phyloP scores from a whole-genome alignment of 805 yeast species.

The Candida ascalaphidarum region DNA sequence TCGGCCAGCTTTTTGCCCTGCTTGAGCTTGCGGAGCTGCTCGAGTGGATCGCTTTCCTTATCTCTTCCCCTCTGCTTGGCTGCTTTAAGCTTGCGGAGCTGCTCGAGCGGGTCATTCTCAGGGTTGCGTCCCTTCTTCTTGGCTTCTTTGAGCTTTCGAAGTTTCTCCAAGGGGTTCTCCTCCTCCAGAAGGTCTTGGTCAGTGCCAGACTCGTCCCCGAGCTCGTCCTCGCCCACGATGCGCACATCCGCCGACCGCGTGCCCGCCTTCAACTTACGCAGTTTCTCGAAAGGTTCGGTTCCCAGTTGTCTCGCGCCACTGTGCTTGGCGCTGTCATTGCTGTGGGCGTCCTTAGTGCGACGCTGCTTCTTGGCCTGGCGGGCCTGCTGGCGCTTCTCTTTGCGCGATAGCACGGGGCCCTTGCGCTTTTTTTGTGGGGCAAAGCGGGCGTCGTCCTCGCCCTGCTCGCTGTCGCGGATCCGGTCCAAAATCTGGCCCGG shows the following conservation, averaged over 20 bases:
- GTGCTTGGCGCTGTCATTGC: no score
- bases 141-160: conserved; percentile 5
- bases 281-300: no score
- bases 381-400: conserved; percentile 28
- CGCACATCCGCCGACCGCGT: no score
- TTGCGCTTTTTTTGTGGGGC: conserved; percentile 12
- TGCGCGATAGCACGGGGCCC: conserved; percentile 16
- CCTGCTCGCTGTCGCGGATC: conserved; percentile 30
- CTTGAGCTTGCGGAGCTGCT: no score
- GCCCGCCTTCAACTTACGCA: no score
- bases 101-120: conserved; percentile 15
- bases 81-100: conserved; percentile 5
- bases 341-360: conserved; percentile 4
- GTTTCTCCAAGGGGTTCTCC: conserved; percentile 14
- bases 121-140: conserved; percentile 4
- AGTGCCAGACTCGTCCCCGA: background rate
- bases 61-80: conserved; percentile 4
- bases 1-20: background rate
- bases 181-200: conserved; percentile 1
- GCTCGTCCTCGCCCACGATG: conserved; percentile 2
- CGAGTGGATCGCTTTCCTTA: background rate
- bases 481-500: conserved; percentile 51
- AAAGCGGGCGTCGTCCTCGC: conserved; percentile 22
- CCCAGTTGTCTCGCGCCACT: no score
- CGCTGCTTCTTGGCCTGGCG: conserved; percentile 24